Percentiles rank a stretch among this genome's conserved stretches.
Evolutionary conservation across 2,329 filamentous ascomycete species (phyloP).

Genomic region (Fusarium sp.): DNA sequence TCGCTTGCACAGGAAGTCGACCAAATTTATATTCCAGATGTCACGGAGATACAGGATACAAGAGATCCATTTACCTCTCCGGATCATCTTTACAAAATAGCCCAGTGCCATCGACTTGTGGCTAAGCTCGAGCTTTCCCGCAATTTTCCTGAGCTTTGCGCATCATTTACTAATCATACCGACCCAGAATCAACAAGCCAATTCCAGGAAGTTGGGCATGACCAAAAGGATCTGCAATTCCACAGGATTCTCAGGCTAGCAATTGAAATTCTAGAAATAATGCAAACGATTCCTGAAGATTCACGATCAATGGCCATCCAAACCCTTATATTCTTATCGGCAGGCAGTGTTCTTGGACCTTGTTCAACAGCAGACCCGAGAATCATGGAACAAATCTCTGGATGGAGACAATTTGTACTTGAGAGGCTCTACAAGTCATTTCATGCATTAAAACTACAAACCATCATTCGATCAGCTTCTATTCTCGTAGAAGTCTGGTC

Average conservation of each 20-base stretch:
- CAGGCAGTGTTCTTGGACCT: not conserved
- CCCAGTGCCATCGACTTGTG: not conserved
- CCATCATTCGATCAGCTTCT: not conserved
- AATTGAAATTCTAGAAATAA: not conserved
- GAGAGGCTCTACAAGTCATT: not conserved
- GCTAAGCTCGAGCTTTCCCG: not conserved
- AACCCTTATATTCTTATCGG: constrained; percentile 1
- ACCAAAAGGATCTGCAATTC: not conserved
- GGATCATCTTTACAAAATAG: constrained; percentile 1
- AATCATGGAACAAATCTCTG: not conserved
- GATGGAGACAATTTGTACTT: constrained; percentile 3
- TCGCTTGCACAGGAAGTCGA: not conserved
- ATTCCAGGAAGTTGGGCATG: not conserved
- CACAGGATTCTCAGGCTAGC: not conserved
- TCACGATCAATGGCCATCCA: constrained; percentile 2
- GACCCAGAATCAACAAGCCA: not conserved
- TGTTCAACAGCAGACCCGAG: not conserved
- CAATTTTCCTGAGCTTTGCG: not conserved
- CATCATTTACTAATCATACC: not conserved
- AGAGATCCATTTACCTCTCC: not conserved
- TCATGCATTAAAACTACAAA: not conserved
- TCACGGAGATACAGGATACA: not conserved
- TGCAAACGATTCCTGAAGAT: not conserved
- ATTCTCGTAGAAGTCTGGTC: not conserved
- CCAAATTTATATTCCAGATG: not conserved